Base-by-base conservation (phyloP, 2,329 filamentous ascomycete species). In the Talaromyces rugulosus region DNA sequence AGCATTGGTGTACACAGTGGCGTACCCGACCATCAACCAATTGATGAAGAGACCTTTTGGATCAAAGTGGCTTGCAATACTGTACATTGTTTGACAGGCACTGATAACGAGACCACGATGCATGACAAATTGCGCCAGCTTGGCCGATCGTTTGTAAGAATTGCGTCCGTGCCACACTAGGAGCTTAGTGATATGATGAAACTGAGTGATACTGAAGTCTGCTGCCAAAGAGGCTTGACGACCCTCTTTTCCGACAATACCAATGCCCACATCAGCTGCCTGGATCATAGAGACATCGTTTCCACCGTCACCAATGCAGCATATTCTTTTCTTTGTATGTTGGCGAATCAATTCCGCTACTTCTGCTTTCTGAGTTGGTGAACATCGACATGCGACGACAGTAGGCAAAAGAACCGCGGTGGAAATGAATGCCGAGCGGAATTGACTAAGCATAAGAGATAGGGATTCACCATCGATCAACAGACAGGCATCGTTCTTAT, bases 221-320 rank as follows among this genome's bases (percentile, higher is more conserved):
- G 95, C 96, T 0, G 96, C 96, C 54, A 99, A 83, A 71, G 90
- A 95, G 40, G 95, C 95, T 80, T 99, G 95, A 27, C 91, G 87
- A 36, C 95, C 95, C 80, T 99, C 95, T 80, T 99, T 99, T 63
- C 95, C 95, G 0, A 98, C 95, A 65, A 99, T 99, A 64, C 95
- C 95, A 30, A 99, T 94, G 64, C 96, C 96, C 0, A 99, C 93
- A 71, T 99, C 95, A 0, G 96, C 95, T 7, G 95, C 94, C 80
- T 98, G 95, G 68, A 99, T 99, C 95, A 99, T 99, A 68, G 89
- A 94, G 5, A 99, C 95, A 74, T 99, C 96, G 77, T 99, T 99
- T 69, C 96, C 95, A 67, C 95, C 95, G 72, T 99, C 95, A 42
- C 95, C 95, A 68, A 99, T 99, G 73, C 95, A 98, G 78, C 93